Percentiles rank a stretch among this genome's conserved stretches.
Evolutionary conservation across 2,329 filamentous ascomycete species (phyloP).

Genomic region (Arthroderma uncinatum): DNA sequence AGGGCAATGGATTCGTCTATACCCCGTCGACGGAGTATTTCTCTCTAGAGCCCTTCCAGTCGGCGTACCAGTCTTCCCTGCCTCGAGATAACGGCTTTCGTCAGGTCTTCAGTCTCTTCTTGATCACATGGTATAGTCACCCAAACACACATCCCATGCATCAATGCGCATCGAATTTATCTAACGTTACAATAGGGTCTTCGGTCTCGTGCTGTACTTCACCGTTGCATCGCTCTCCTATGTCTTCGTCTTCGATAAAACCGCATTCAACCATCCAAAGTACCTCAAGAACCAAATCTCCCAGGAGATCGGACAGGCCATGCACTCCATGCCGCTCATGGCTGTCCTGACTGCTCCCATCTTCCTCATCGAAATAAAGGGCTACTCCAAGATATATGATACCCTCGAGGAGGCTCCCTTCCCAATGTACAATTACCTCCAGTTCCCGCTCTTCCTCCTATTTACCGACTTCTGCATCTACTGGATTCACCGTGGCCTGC

Average conservation of each 20-base stretch:
- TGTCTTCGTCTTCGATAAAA: conserved; percentile 81
- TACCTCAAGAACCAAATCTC: conserved; percentile 89
- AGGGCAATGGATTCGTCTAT: conserved; percentile 39
- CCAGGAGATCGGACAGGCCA: conserved; percentile 74
- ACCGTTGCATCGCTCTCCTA: conserved; percentile 74
- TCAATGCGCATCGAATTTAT: background rate
- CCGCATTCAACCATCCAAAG: conserved; percentile 77
- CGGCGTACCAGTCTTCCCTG: conserved; percentile 69
- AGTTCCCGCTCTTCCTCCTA: conserved; percentile 77
- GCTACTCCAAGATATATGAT: conserved; percentile 81
- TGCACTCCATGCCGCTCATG: conserved; percentile 68
- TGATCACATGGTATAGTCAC: conserved; percentile 67
- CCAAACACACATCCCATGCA: background rate
- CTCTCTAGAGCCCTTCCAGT: conserved; percentile 56
- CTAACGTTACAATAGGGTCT: conserved; percentile 51
- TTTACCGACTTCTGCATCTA: conserved; percentile 90
- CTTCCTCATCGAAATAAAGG: conserved; percentile 73
- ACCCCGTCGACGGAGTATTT: conserved; percentile 62
- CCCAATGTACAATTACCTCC: conserved; percentile 62
- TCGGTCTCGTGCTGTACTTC: conserved; percentile 77
- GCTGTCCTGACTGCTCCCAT: conserved; percentile 67
- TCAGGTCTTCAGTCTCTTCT: conserved; percentile 63
- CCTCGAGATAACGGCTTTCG: conserved; percentile 65
- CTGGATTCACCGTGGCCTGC: conserved; percentile 77
- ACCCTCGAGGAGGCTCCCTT: conserved; percentile 63